Evolutionary conservation across 345 rosid species (phyloP), one percentile per base, ranked within the genome.

Genomic region (Nephelium lappaceum): DNA sequence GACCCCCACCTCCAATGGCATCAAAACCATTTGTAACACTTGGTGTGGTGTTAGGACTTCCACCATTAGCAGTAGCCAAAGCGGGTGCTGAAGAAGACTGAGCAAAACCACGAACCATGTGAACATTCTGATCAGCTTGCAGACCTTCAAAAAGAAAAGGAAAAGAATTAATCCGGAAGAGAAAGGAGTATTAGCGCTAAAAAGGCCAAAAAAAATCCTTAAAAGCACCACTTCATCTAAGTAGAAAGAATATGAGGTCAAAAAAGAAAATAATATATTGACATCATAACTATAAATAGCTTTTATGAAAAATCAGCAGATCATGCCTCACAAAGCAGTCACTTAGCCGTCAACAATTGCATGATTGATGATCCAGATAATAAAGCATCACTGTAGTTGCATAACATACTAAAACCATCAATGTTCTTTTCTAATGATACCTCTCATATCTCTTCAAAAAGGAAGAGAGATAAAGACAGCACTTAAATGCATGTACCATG

Each of bases 71-170:
- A 75, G 88, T 78, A 27, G 88, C 82, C 36, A 88, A 78, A 72
- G 92, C 53, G 78, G 94, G 82, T 18, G 89, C 66, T 39, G 92
- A 78, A 77, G 98, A 82, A 80, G 90, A 72, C 25, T 89, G 87
- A 10, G 90, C 85, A 76, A 84, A 88, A 63, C 98, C 95, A 67
- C 94, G 88, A 76, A 93, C 98, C 95, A 95, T 88, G 86, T 95
- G 98, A 60, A 95, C 84, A 21, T 97, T 90, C 72, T 95, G 98
- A 87, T 95, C 98, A 79, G 92, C 97, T 88, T 91, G 95, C 90
- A 95, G 69, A 79, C 98, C 98, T 95, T 80, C 36, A 81, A 10
- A 47, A 70, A 66, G 69, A 64, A 76, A 61, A 58, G 71, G 57
- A 78, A 5, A 27, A 69, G 49, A 69, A 75, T 64, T 25, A 62